A percentile compares a stretch with the other conserved stretches of the same genome.
These are phyloP conservation scores for Solanum dulcamara DNA, from an alignment of 257 asterid genomes.

Conservation along the genomic window DNA sequence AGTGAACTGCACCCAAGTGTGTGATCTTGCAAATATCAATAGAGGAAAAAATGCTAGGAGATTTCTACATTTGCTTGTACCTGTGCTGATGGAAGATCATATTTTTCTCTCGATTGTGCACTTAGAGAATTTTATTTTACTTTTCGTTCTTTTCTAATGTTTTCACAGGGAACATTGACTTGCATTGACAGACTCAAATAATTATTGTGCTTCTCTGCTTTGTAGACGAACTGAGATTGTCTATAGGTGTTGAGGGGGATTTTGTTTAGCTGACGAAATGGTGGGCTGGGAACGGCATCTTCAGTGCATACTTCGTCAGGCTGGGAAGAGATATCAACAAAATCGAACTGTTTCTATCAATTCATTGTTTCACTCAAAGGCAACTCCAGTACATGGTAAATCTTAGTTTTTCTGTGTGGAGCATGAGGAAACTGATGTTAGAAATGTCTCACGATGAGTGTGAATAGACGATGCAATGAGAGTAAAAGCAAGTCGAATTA, in stretches of 20 bases:
- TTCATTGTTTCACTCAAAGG: constrained; percentile 37
- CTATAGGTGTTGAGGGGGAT: neutral
- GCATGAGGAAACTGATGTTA: neutral
- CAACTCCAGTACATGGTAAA: constrained; percentile 49
- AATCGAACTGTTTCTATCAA: constrained; percentile 22
- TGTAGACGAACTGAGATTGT: neutral
- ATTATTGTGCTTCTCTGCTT: neutral
- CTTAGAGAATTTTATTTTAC: neutral
- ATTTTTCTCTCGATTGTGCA: neutral
- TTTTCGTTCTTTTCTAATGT: neutral
- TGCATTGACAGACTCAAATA: neutral
- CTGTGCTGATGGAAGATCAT: neutral
- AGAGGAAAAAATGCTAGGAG: neutral
- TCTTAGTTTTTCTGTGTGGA: neutral
- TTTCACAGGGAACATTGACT: neutral
- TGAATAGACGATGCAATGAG: neutral
- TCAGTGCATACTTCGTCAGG: constrained; percentile 50
- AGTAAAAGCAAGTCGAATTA: neutral
- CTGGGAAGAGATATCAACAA: constrained; percentile 46
- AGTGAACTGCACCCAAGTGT: neutral
- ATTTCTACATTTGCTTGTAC: neutral
- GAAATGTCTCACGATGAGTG: neutral
- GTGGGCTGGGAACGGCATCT: constrained; percentile 68
- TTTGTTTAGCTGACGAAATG: constrained; percentile 25
- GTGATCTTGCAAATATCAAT: neutral